Evolutionary conservation across 371 early-diverging fungal genomes (phyloP), one percentile per base, ranked within the genome.

Genomic region (Zychaea mexicana): DNA sequence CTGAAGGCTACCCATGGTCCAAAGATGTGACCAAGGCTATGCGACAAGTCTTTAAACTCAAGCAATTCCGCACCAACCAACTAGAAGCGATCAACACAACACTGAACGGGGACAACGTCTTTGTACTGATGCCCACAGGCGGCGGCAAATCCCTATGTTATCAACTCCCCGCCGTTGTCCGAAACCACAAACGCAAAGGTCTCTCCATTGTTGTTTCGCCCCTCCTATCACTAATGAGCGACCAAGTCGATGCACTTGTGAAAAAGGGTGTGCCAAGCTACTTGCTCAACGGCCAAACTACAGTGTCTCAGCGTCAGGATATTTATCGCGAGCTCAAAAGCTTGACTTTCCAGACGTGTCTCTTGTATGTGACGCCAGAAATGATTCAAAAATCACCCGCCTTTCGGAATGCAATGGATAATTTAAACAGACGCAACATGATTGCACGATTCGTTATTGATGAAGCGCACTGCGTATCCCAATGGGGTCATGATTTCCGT

Each of bases 101-200:
- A 1, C 75, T 99, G 8, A 66, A 81, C 1, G 94, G 96, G 1
- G 85, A 91, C 47, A 98, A 99, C 69, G 91, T 94, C 0, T 99
- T 99, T 89, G 96, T 99, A 36, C 76, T 99, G 39, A 99, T 99
- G 99, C 99, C 99, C 2, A 99, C 99, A 1, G 99, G 99, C 36
- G 99, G 99, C 0, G 99, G 99, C 7, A 99, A 99, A 76, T 92
- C 93, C 72, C 74, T 99, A 30, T 99, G 99, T 71, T 99, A 97
- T 76, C 99, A 99, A 72, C 82, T 99, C 22, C 99, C 99, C 3
- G 97, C 99, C 5, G 69, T 93, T 13, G 71, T 96, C 24, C 61
- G 61, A 12, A 7, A 21, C 1, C 57, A 62, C 17, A 33, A 69
- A 19, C 87, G 90, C 53, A 72, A 67, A 10, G 94, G 94, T 0